These are phyloP conservation scores for Dactylonectria estremocensis DNA, from an alignment of 2,329 filamentous ascomycete genomes.

Conservation along the genomic window DNA sequence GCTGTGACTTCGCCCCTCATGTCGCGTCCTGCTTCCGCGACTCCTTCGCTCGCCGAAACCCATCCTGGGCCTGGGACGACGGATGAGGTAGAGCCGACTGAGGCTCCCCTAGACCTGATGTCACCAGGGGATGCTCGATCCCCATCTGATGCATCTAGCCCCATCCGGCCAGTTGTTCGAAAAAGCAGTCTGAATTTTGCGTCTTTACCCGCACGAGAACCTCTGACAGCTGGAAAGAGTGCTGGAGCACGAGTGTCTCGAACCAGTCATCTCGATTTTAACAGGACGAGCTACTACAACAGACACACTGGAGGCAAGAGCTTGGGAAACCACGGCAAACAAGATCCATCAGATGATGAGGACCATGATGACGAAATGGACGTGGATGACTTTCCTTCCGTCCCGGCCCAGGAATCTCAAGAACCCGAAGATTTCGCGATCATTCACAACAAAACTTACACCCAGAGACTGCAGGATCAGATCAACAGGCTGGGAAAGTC, in stretches of 20 bases:
- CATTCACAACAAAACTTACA: conserved; percentile 88
- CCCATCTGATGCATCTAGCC: conserved; percentile 80
- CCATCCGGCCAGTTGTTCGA: conserved; percentile 82
- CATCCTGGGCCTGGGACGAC: conserved; percentile 7
- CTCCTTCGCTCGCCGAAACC: conserved; percentile 20
- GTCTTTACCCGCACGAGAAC: conserved; percentile 91
- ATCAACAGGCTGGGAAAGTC: conserved; percentile 82
- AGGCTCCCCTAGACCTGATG: conserved; percentile 28
- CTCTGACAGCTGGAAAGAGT: conserved; percentile 87
- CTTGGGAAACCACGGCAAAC: conserved; percentile 67
- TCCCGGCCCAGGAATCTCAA: conserved; percentile 49
- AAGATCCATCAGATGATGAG: conserved; percentile 61
- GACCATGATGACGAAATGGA: conserved; percentile 68
- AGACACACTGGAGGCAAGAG: conserved; percentile 82
- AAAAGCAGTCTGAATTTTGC: conserved; percentile 98
- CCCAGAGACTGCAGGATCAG: conserved; percentile 91
- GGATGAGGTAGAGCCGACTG: conserved; percentile 28
- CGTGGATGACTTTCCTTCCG: conserved; percentile 61
- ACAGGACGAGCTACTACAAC: conserved; percentile 81
- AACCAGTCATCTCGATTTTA: conserved; percentile 83
- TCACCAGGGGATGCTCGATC: conserved; percentile 67
- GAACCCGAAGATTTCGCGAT: conserved; percentile 62
- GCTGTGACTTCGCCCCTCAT: conserved; percentile 5
- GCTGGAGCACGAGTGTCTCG: conserved; percentile 81
- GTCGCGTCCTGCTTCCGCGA: conserved; percentile 6